Conservation (phyloP, 805 yeast genomes). For the Yamadazyma olivae region DNA sequence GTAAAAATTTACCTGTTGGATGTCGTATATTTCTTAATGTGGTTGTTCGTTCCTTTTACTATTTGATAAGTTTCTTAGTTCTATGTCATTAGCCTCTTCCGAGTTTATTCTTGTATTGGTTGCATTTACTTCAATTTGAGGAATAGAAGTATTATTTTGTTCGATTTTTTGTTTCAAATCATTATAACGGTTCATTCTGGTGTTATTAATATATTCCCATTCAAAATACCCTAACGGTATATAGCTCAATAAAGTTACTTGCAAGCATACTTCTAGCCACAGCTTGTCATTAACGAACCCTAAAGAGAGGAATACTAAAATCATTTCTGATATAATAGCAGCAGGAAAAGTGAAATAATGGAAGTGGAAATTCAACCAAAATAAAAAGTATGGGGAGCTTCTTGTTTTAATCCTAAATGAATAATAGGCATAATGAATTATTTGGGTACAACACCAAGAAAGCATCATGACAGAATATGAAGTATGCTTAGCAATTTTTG, state of each 20-base stretch:
- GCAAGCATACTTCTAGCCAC: conserved; percentile 23
- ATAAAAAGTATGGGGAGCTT: conserved; percentile 31
- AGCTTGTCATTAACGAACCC: conserved; percentile 24
- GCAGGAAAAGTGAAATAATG: conserved; percentile 34
- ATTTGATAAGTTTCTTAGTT: conserved; percentile 11
- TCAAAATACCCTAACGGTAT: conserved; percentile 34
- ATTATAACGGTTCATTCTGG: conserved; percentile 9
- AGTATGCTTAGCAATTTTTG: conserved; percentile 40
- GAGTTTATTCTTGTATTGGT: not conserved
- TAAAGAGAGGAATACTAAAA: conserved; percentile 32
- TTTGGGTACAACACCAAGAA: conserved; percentile 32
- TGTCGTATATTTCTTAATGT: no score
- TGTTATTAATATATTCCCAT: conserved; percentile 26
- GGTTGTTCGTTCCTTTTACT: no score
- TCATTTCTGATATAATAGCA: conserved; percentile 31
- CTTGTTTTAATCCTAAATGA: conserved; percentile 34
- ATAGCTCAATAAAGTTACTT: conserved; percentile 26
- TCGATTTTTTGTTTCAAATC: conserved; percentile 9
- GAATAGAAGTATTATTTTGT: not conserved
- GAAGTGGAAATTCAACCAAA: conserved; percentile 35
- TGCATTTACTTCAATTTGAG: no score
- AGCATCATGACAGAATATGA: conserved; percentile 36
- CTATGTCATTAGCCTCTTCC: conserved; percentile 7
- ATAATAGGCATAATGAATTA: conserved; percentile 33
- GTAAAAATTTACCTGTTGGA: no score